A percentile compares a stretch with the other conserved stretches of the same genome.
Conservation (phyloP, 305 asterid genomes). For the Stenogyne calaminthoides region DNA sequence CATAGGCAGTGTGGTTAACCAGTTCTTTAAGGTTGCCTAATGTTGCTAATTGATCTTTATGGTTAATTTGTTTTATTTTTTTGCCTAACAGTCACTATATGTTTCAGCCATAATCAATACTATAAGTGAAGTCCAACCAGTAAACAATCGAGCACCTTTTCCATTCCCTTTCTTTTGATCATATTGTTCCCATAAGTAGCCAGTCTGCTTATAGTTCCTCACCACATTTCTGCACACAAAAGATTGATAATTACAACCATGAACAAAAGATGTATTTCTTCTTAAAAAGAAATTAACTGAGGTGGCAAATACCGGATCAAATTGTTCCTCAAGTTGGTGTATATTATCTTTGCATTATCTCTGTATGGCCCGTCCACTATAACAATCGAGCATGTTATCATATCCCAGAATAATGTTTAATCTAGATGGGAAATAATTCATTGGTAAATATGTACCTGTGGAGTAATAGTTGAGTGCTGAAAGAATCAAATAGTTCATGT, state of each 20-base stretch:
- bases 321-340: conserved; percentile 78
- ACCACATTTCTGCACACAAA: conserved; percentile 71
- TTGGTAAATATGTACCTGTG: conserved; percentile 47
- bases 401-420: background rate
- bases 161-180: conserved; percentile 93
- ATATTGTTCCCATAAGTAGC: conserved; percentile 94
- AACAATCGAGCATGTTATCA: conserved; percentile 25
- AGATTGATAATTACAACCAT: background rate
- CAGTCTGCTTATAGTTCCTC: conserved; percentile 67
- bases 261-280: background rate
- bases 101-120: conserved; percentile 84
- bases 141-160: conserved; percentile 79
- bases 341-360: conserved; percentile 67
- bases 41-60: background rate
- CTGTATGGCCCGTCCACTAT: conserved; percentile 83
- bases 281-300: conserved; percentile 3
- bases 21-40: background rate
- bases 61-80: too few relatives aligned
- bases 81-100: conserved; percentile 43
- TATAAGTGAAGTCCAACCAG: conserved; percentile 91
- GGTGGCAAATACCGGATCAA: conserved; percentile 64
- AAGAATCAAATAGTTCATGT: conserved; percentile 91
- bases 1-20: background rate
- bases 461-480: conserved; percentile 86
- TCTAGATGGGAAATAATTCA: background rate